Conservation (phyloP, 164 flowering plant genomes). For the Nymphaea thermarum region DNA sequence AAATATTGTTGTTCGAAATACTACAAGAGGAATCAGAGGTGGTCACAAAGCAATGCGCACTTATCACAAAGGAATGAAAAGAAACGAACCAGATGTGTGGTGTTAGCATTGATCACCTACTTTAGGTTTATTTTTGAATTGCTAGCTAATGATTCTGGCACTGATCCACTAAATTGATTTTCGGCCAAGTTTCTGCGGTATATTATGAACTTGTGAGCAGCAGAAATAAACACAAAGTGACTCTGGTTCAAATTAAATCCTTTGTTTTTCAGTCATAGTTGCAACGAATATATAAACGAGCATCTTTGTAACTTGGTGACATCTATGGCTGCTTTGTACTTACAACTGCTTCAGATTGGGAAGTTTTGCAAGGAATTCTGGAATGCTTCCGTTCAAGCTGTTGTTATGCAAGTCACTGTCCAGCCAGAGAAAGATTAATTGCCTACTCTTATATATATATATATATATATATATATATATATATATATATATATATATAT, state of each 20-base stretch:
- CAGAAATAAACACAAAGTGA: not conserved
- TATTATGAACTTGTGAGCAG: no score
- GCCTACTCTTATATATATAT: no score
- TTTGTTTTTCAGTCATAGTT: no score
- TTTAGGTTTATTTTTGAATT: conserved; percentile 11
- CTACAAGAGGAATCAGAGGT: no score
- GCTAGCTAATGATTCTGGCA: conserved; percentile 14
- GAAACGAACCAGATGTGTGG: no score
- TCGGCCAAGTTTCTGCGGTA: conserved; percentile 19
- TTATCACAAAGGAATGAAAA: no score
- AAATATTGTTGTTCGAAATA: no score
- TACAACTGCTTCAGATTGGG: conserved; percentile 18
- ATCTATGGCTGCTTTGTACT: conserved; percentile 4
- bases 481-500: no score
- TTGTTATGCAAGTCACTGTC: conserved; percentile 21
- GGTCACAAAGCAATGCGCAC: no score
- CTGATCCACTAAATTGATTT: conserved; percentile 13
- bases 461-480: no score
- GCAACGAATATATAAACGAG: not conserved
- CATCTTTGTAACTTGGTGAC: no score
- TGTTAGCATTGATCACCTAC: conserved; percentile 8
- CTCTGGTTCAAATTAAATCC: no score
- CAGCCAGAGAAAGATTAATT: not conserved
- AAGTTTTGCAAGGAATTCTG: conserved; percentile 20
- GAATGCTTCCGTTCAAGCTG: conserved; percentile 19